phyloP scores from a whole-genome alignment of 2,329 filamentous ascomycete species.

The Aspergillus hiratsukae region DNA sequence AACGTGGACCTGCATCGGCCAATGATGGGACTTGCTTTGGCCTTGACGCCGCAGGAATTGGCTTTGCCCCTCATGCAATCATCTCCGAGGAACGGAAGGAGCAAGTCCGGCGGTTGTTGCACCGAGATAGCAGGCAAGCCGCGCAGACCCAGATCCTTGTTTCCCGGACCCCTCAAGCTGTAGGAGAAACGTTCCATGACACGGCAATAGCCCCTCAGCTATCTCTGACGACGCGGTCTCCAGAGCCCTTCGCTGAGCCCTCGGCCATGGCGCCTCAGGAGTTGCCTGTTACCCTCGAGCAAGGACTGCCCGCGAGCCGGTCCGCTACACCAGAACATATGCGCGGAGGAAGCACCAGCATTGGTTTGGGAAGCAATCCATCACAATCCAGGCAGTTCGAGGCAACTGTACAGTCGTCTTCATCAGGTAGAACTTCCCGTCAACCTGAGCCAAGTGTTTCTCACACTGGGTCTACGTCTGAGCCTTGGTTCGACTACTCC shows the following conservation, averaged over 20 bases:
- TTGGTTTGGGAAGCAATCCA: constrained; percentile 1
- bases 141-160: background rate
- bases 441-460: background rate
- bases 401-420: background rate
- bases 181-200: background rate
- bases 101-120: constrained; percentile 17
- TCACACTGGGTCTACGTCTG: background rate
- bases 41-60: constrained; percentile 17
- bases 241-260: background rate
- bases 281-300: constrained; percentile 23
- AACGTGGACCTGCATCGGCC: constrained; percentile 14
- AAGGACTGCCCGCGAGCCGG: constrained; percentile 22
- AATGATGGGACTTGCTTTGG: constrained; percentile 12
- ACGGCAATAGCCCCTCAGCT: background rate
- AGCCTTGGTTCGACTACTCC: background rate
- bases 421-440: background rate
- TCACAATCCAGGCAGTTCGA: background rate
- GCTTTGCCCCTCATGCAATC: constrained; percentile 19
- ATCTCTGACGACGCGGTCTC: background rate
- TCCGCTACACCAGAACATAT: constrained; percentile 25
- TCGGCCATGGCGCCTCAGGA: constrained; percentile 12
- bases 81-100: constrained; percentile 20
- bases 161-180: background rate
- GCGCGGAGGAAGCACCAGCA: constrained; percentile 11
- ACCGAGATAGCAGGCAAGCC: constrained; percentile 2